Evolutionary conservation across 129 eudicot genomes (phyloP), one percentile per base, ranked within the genome.

Genomic region (Erigeron canadensis): DNA sequence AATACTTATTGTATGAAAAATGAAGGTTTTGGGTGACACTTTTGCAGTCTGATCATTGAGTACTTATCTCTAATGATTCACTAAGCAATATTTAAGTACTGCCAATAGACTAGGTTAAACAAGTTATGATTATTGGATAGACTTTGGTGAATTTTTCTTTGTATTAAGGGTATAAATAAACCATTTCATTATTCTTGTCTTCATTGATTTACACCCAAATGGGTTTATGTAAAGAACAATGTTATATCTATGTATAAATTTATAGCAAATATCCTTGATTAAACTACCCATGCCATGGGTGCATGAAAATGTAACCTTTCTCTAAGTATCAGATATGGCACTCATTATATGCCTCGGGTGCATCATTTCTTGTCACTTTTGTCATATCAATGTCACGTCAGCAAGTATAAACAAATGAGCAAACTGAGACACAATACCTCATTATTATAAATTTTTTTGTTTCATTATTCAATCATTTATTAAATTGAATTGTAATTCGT

Each of bases 211-310:
- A 62, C 63, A 70, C 37, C n/a, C 38, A 61, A 58, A 58, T 17
- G 59, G 71, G 40, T 44, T 64, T 68, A 61, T 80, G 76, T 74
- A 80, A 75, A 75, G 65, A 42, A 70, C 34, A 54, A 70, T 71
- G 65, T 67, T 58, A 54, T 63, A 44, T 78, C 1, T 63, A 72
- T 77, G 71, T 64, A 77, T 62, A 54, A 71, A 78, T 12, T 10
- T 76, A 61, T 37, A 44, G 48, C 48, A 44, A 10, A 44, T 63
- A 55, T 63, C 75, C 40, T 18, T 50, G 71, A 77, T 70, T 70
- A 55, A 68, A 76, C 75, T 18, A 69, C 71, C 46, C 43, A 47
- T 77, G 58, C 62, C 80, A 69, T 77, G 70, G 53, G 71, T 74
- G 40, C 65, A 50, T 45, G 70, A 41, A 45, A 34, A 54, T 65